phyloP scores from a whole-genome alignment of 371 early-diverging fungal species.

The Cokeromyces recurvatus region DNA sequence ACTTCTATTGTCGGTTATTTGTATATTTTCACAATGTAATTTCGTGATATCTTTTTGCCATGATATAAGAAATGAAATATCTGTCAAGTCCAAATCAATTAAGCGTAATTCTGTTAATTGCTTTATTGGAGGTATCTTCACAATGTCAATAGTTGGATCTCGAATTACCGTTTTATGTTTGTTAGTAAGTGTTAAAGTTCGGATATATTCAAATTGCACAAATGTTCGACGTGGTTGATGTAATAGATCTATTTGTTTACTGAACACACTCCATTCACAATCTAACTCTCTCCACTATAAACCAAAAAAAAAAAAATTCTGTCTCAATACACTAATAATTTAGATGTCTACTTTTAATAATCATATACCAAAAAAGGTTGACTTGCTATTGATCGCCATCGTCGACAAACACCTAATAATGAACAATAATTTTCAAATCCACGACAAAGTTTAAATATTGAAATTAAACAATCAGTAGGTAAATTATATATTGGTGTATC shows the following conservation, averaged over 20 bases:
- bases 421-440: not conserved
- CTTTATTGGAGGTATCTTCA: not conserved
- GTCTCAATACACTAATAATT: not conserved
- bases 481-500: not conserved
- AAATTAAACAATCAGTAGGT: conserved; percentile 3
- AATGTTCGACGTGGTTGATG: not conserved
- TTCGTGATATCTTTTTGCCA: not conserved
- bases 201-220: not conserved
- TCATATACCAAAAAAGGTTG: conserved; percentile 1
- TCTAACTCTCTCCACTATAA: conserved; percentile 4
- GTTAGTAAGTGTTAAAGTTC: not conserved
- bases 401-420: not conserved
- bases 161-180: not conserved
- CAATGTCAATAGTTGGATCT: not conserved
- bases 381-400: not conserved
- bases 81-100: not conserved
- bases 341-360: not conserved
- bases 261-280: not conserved
- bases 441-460: not conserved
- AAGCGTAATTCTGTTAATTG: not conserved
- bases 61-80: not conserved
- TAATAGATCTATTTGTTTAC: not conserved
- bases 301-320: too few relatives aligned
- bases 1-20: not conserved
- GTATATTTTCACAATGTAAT: not conserved